Evolutionary conservation across 257 asterid species (phyloP).

Genomic region (Misopates orontium): DNA sequence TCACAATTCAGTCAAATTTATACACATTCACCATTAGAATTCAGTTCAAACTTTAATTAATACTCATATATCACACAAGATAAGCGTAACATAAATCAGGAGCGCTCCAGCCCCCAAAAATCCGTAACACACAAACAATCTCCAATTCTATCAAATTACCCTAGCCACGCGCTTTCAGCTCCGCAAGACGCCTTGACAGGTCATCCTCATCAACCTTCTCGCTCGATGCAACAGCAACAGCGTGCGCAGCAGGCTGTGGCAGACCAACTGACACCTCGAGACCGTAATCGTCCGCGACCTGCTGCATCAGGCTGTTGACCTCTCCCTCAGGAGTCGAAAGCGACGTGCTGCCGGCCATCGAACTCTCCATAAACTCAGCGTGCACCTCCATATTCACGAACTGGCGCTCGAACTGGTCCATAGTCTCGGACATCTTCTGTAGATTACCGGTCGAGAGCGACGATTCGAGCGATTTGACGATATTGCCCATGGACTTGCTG

Average conservation of each 20-base stretch:
- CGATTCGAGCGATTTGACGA: conserved; percentile 87
- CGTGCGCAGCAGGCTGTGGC: conserved; percentile 83
- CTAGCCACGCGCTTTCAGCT: conserved; percentile 91
- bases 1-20: neutral
- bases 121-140: neutral
- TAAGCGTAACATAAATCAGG: neutral
- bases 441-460: conserved; percentile 77
- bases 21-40: neutral
- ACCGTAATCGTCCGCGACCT: conserved; percentile 97
- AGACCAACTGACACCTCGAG: conserved; percentile 92
- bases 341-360: conserved; percentile 97
- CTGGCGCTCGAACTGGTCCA: conserved; percentile 91
- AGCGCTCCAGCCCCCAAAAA: no score
- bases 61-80: neutral
- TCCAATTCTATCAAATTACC: neutral
- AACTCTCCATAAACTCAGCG: conserved; percentile 98
- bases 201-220: conserved; percentile 97
- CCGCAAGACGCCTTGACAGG: conserved; percentile 90
- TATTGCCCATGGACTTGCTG: conserved; percentile 83
- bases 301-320: conserved; percentile 91
- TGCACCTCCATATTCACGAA: conserved; percentile 98
- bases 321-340: conserved; percentile 93
- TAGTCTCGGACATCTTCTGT: conserved; percentile 97
- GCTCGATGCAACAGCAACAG: conserved; percentile 46
- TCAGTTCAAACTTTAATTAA: neutral